Percentiles rank a stretch among this genome's conserved stretches.
These are phyloP conservation scores for Ceratocystis harringtonii DNA, from an alignment of 2,329 filamentous ascomycete species.

Conservation along the genomic window DNA sequence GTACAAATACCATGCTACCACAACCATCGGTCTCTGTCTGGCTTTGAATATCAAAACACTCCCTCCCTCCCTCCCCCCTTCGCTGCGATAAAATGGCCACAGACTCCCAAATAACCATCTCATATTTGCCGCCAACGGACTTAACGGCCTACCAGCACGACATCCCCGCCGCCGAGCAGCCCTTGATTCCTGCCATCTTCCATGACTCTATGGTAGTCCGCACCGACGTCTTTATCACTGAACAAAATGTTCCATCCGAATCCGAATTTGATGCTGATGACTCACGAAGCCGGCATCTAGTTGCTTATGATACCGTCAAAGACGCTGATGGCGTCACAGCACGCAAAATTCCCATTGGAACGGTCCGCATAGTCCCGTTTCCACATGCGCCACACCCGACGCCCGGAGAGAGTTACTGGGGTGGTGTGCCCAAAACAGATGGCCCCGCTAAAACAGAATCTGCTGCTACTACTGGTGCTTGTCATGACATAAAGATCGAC, in stretches of 20 bases:
- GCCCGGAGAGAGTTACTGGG: slow-evolving; percentile 34
- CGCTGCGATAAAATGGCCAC: background rate
- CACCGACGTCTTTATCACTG: slow-evolving; percentile 43
- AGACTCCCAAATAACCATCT: background rate
- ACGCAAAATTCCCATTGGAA: slow-evolving; percentile 46
- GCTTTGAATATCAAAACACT: background rate
- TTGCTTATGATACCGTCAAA: slow-evolving; percentile 51
- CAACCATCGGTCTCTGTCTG: background rate
- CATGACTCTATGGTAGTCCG: slow-evolving; percentile 49
- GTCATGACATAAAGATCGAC: slow-evolving; percentile 18
- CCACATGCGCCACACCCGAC: slow-evolving; percentile 54
- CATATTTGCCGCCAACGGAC: slow-evolving; percentile 5
- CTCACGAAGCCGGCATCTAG: slow-evolving; percentile 66
- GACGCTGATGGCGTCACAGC: slow-evolving; percentile 26
- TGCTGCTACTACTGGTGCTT: too few relatives aligned
- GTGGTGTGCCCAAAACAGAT: slow-evolving; percentile 26
- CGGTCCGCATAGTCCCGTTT: slow-evolving; percentile 67
- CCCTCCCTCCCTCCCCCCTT: too few relatives aligned
- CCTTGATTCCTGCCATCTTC: slow-evolving; percentile 39
- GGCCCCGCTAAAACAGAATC: background rate
- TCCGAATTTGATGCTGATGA: slow-evolving; percentile 76
- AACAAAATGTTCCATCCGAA: slow-evolving; percentile 44
- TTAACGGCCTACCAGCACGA: slow-evolving; percentile 4
- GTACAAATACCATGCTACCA: too few relatives aligned
- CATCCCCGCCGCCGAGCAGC: slow-evolving; percentile 25